Base-by-base conservation (phyloP, 2,329 filamentous ascomycete genomes). In the Pyrenophora seminiperda region DNA sequence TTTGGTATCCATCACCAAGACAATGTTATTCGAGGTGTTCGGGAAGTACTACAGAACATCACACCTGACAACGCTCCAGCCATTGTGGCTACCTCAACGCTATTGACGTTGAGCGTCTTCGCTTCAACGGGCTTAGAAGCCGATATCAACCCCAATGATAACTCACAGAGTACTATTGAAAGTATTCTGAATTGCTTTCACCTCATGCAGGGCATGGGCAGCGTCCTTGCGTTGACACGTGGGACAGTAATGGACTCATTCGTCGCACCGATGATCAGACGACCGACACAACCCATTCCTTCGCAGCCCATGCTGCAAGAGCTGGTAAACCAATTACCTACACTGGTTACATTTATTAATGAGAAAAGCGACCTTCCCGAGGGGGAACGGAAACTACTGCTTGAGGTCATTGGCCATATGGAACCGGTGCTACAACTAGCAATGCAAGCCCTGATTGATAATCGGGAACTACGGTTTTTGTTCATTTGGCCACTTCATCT, bases 401-500 rank as follows among this genome's bases (percentile, higher is more conserved):
- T 19, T 67, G 7, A 41, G 37, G 3, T 53, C 59, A 7, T 57
- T 67, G 6, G 46, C 48, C 37, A 53, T 5, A 58, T 70, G 34
- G 53, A 62, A 18, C 57, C 63, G 10, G 53, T 54, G 13, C 41
- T 70, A 5, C 55, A 62, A 13, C 32, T 62, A 4, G 47, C 63
- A 7, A 61, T 62, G 47, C 58, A 53, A 38, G 54, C 67, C 3
- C 53, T 58, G 10, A 50, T 61, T 5, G 67, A 70, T 11, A 68
- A 67, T 13, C 73, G 73, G 45, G 69, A 72, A 42, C 54, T 68
- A 3, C 61, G 71, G n/a, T 67, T 70, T 34, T 49, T 69, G 32
- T 73, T 66, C 38, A 63, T 64, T 27, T 77, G 74, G 75, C 73
- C 75, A 6, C 58, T 73, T 29, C 64, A 68, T 7, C 52, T 77